Conservation (phyloP, 139 green algal genomes). For the Astrephomene gubernaculifera region DNA sequence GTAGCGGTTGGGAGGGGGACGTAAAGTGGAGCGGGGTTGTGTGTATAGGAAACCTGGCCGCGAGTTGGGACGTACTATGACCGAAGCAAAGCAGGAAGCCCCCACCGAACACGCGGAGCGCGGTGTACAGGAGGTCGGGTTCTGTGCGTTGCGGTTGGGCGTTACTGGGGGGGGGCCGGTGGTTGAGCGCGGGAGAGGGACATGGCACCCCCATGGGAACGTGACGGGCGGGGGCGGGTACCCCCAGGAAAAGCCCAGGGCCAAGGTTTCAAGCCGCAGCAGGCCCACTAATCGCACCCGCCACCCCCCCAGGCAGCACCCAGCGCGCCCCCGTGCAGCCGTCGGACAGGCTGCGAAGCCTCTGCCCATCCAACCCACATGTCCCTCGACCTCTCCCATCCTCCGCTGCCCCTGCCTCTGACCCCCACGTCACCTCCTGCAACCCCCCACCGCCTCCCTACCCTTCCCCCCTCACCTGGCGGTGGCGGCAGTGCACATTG, state of each 20-base stretch:
- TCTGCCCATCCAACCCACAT: background rate
- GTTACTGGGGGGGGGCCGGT: too few relatives aligned
- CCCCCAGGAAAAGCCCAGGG: too few relatives aligned
- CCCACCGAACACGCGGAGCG: background rate
- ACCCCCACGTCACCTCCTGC: background rate
- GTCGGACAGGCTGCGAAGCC: background rate
- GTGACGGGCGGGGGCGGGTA: too few relatives aligned
- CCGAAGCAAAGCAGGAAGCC: background rate
- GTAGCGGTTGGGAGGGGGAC: too few relatives aligned
- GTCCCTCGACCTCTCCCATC: background rate
- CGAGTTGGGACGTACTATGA: background rate
- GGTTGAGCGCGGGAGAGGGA: too few relatives aligned
- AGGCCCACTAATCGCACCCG: too few relatives aligned
- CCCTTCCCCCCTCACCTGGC: conserved; percentile 68
- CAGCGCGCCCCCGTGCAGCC: background rate
- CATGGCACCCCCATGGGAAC: too few relatives aligned
- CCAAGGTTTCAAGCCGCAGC: too few relatives aligned
- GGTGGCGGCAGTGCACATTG: conserved; percentile 87
- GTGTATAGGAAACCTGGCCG: background rate
- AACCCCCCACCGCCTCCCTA: background rate
- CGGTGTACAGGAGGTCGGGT: too few relatives aligned
- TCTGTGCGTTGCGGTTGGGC: too few relatives aligned
- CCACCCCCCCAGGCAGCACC: background rate
- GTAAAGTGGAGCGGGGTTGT: background rate
- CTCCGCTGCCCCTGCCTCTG: background rate